Evolutionary conservation across 2,329 filamentous ascomycete genomes (phyloP).

Genomic region (Trichoderma koningii): DNA sequence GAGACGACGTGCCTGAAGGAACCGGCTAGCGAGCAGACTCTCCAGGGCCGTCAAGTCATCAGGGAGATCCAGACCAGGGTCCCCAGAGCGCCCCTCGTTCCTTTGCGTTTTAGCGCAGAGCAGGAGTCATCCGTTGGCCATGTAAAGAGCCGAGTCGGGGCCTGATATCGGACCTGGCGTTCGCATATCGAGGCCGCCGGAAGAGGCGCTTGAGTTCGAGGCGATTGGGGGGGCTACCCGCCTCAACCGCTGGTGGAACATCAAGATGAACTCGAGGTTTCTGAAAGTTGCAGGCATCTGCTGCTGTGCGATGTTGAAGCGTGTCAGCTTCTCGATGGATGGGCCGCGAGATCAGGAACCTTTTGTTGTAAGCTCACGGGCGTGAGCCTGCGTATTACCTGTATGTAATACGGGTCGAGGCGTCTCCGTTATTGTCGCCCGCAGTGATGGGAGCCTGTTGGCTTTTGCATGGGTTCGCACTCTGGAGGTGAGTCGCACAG

Average conservation of each 20-base stretch:
- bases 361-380: not conserved
- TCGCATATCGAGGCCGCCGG: constrained; percentile 26
- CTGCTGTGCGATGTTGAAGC: not conserved
- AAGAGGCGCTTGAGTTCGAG: constrained; percentile 26
- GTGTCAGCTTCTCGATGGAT: no score
- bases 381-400: constrained; percentile 5
- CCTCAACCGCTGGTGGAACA: constrained; percentile 19
- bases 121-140: constrained; percentile 21
- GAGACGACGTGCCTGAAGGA: not conserved
- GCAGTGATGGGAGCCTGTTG: constrained; percentile 1
- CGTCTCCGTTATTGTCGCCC: constrained; percentile 14
- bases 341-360: no score
- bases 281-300: not conserved
- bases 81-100: constrained; percentile 5
- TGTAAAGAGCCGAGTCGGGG: constrained; percentile 11
- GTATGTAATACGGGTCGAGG: constrained; percentile 15
- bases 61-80: constrained; percentile 12
- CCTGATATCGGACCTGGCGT: constrained; percentile 17
- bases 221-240: constrained; percentile 23
- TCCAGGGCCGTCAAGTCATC: not conserved
- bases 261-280: not conserved
- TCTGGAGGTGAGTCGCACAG: constrained; percentile 4
- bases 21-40: not conserved
- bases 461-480: not conserved
- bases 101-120: constrained; percentile 21